These are phyloP conservation scores for Pythium volutum DNA, from an alignment of 352 stramenopile species.

Conservation along the genomic window DNA sequence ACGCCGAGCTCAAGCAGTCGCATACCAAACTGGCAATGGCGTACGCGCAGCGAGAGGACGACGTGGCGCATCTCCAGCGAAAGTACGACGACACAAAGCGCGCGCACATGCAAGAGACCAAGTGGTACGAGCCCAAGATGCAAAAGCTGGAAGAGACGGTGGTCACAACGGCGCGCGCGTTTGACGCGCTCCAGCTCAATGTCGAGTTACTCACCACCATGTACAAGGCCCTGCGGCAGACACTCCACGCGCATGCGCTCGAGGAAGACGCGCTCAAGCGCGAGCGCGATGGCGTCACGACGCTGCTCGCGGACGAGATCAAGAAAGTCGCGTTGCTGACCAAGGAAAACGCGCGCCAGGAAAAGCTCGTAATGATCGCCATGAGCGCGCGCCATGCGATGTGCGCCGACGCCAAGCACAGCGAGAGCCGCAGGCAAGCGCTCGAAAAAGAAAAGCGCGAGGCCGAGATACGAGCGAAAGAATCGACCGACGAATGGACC, in stretches of 20 bases:
- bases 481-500: conserved; percentile 36
- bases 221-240: conserved; percentile 70
- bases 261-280: conserved; percentile 58
- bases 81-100: conserved; percentile 73
- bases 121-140: conserved; percentile 64
- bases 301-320: conserved; percentile 58
- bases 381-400: conserved; percentile 81
- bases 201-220: conserved; percentile 86
- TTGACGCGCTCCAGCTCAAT: conserved; percentile 78
- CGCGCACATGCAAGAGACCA: conserved; percentile 60
- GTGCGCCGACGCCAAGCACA: conserved; percentile 46
- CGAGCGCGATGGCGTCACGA: conserved; percentile 51
- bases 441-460: conserved; percentile 27
- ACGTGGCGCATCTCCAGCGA: conserved; percentile 54
- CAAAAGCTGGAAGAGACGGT: conserved; percentile 75
- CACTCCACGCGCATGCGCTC: conserved; percentile 44
- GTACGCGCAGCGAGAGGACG: conserved; percentile 78
- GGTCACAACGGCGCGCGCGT: conserved; percentile 48
- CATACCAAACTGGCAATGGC: conserved; percentile 59
- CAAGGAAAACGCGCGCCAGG: conserved; percentile 71
- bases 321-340: conserved; percentile 72
- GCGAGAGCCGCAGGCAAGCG: conserved; percentile 35
- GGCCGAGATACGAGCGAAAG: conserved; percentile 26
- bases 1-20: conserved; percentile 50
- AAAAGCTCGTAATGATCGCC: conserved; percentile 67